Percentiles rank a stretch among this genome's conserved stretches.
Evolutionary conservation across 2,329 filamentous ascomycete species (phyloP).

Genomic region (Fusarium chuoi): DNA sequence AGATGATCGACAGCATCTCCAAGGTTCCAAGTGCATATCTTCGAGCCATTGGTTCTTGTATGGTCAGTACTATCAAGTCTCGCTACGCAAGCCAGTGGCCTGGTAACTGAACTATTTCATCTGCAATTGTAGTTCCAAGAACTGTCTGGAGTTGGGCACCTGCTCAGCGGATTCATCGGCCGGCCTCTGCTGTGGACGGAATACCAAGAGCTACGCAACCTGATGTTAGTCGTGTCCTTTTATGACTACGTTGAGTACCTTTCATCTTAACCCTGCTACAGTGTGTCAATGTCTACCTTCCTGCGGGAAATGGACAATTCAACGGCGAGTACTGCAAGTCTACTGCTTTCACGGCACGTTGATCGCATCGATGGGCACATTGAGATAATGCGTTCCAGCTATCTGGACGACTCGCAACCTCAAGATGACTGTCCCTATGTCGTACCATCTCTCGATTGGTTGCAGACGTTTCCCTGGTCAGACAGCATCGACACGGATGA

Average conservation of each 20-base stretch:
- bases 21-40: neutral
- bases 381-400: neutral
- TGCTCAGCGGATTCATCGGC: neutral
- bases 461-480: neutral
- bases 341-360: neutral
- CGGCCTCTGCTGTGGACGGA: neutral
- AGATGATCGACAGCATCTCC: neutral
- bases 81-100: neutral
- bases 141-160: neutral
- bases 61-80: neutral
- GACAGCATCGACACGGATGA: neutral
- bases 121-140: neutral
- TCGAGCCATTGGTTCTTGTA: neutral
- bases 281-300: neutral
- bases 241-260: neutral
- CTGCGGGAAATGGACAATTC: neutral
- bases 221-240: neutral
- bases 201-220: neutral
- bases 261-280: neutral
- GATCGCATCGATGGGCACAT: neutral
- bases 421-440: neutral
- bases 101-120: neutral
- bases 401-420: neutral
- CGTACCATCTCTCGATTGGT: neutral
- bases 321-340: neutral